phyloP scores from a whole-genome alignment of 2,329 filamentous ascomycete species.

The Aspergillus phoenicis region DNA sequence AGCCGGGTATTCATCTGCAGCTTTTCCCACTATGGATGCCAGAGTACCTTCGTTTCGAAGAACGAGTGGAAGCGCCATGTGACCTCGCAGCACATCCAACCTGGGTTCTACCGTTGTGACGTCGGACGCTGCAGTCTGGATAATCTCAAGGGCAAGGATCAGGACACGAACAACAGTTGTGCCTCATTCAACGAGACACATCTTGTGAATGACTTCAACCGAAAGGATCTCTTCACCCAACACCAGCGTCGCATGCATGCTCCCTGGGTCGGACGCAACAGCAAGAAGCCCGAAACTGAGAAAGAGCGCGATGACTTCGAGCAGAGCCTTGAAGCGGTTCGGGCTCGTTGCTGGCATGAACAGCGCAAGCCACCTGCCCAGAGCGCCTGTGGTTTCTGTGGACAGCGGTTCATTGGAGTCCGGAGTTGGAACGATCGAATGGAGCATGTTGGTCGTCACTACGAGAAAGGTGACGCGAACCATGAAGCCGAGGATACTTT shows the following conservation, averaged over 20 bases:
- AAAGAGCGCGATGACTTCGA: slow-evolving; percentile 48
- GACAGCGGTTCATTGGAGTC: slow-evolving; percentile 59
- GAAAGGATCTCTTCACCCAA: slow-evolving; percentile 88
- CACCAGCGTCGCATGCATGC: slow-evolving; percentile 86
- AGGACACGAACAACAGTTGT: slow-evolving; percentile 15
- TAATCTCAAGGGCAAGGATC: slow-evolving; percentile 12
- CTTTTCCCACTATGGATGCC: slow-evolving; percentile 76
- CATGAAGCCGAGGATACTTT: slow-evolving; percentile 44
- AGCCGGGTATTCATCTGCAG: slow-evolving; percentile 66
- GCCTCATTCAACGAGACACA: slow-evolving; percentile 24
- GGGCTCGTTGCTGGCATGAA: slow-evolving; percentile 60
- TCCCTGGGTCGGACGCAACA: slow-evolving; percentile 56
- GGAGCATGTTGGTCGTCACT: slow-evolving; percentile 83
- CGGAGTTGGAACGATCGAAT: slow-evolving; percentile 78
- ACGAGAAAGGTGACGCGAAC: slow-evolving; percentile 61
- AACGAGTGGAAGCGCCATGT: slow-evolving; percentile 97
- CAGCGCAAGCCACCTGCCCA: slow-evolving; percentile 63
- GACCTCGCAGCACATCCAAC: slow-evolving; percentile 73
- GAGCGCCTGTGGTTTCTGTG: slow-evolving; percentile 66
- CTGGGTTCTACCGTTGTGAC: slow-evolving; percentile 75
- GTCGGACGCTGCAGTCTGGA: slow-evolving; percentile 57
- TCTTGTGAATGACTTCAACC: slow-evolving; percentile 73
- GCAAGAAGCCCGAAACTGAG: slow-evolving; percentile 24
- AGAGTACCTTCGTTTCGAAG: slow-evolving; percentile 72
- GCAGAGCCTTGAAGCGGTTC: slow-evolving; percentile 58